Base-by-base conservation (phyloP, 2,329 filamentous ascomycete species). In the Cytospora piceae region DNA sequence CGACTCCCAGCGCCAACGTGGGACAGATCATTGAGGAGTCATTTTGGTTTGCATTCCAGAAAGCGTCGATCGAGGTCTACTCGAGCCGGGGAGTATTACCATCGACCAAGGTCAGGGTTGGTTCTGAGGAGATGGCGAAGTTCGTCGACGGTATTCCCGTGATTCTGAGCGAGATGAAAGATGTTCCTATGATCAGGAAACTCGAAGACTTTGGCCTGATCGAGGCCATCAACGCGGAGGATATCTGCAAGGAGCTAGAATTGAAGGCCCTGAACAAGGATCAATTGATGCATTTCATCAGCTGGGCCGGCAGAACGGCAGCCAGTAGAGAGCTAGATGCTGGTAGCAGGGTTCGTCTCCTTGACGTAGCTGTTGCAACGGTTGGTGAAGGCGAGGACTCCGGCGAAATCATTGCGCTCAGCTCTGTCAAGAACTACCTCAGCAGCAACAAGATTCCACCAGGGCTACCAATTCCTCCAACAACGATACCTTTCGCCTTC, bases 131-230 rank as follows among this genome's bases (percentile, higher is more conserved):
- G 71, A 75, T 89, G 59, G 81, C 79, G 72, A 83, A 84, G 66
- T 99, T 99, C 73, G 87, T 98, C 65, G 90, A 94, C 64, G 91
- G 91, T 39, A 95, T 99, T 68, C 93, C 95, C 0, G 88, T 96
- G 49, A 82, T 98, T 4, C 91, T 94, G 1, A 87, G 92, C 54
- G 88, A 90, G 67, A 83, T 98, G 71, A 87, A 89, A 66, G 83
- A 88, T 12, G 85, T 84, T n/a, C 83, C 84, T 0, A 96, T 99
- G 71, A 87, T 98, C 65, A 85, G 85, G 66, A 93, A 92, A 71
- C 79, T 99, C 55, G 89, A 90, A 64, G 91, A 94, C 42, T 95
- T 93, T 74, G 93, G 92, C 1, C 83, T 98, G 64, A 85, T 99
- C n/a, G 91, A 88, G 1, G 89, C 93, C 69, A 91, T 98, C 65